These are phyloP conservation scores for Moesziomyces sp. DNA, from an alignment of 1,284 basidiomycete genomes.

Conservation along the genomic window DNA sequence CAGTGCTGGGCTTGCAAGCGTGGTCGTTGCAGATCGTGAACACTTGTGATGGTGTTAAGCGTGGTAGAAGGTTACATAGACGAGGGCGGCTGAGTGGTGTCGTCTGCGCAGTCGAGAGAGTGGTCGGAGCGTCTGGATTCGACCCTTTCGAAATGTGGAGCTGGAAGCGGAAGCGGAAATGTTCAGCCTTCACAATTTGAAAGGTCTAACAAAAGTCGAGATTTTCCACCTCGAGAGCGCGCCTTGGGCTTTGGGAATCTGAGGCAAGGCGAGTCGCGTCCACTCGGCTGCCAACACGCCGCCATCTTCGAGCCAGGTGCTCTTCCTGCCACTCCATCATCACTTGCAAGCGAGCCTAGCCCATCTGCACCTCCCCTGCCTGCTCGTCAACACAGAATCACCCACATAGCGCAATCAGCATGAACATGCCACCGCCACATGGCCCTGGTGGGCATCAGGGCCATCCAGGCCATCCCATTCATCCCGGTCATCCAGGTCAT, in stretches of 20 bases:
- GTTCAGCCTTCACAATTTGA: not conserved
- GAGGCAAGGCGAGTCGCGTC: conserved; percentile 7
- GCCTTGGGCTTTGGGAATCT: not conserved
- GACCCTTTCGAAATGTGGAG: not conserved
- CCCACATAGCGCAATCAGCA: conserved; percentile 3
- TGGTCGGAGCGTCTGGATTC: not conserved
- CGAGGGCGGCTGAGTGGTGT: too few relatives aligned
- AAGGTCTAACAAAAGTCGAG: not conserved
- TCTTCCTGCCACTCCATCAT: conserved; percentile 6
- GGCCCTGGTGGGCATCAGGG: conserved; percentile 17
- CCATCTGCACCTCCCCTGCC: not conserved
- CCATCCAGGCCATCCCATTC: conserved; percentile 3
- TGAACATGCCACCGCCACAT: conserved; percentile 51
- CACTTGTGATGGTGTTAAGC: not conserved
- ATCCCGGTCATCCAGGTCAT: conserved; percentile 6
- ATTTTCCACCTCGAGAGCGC: not conserved
- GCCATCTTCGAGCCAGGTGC: not conserved
- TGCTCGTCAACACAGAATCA: not conserved
- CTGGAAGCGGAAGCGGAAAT: not conserved
- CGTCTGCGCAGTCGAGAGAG: not conserved
- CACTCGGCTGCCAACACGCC: too few relatives aligned
- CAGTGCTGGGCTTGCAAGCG: too few relatives aligned
- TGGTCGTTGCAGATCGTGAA: not conserved
- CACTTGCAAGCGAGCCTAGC: not conserved
- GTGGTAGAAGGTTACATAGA: not conserved